phyloP scores from a whole-genome alignment of 1,139 yeast genomes.

The Geotrichum reessii region DNA sequence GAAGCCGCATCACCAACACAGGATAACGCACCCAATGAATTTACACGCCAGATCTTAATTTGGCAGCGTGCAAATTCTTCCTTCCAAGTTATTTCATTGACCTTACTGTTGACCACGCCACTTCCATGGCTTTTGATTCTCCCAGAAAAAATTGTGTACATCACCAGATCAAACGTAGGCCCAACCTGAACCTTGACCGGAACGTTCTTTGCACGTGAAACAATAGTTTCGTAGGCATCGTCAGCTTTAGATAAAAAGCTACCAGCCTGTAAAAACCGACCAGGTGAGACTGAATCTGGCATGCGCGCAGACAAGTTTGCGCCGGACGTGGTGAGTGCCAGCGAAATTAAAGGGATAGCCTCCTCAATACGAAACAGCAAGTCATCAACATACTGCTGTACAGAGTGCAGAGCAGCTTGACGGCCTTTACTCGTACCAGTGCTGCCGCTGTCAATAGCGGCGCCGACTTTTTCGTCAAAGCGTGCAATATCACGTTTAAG shows the following conservation, averaged over 20 bases:
- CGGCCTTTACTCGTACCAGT: not conserved
- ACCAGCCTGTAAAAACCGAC: conserved; percentile 61
- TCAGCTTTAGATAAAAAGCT: conserved; percentile 45
- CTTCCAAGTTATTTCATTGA: conserved; percentile 56
- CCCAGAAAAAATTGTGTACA: conserved; percentile 63
- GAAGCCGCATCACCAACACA: not conserved
- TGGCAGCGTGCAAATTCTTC: conserved; percentile 61
- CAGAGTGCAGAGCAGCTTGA: conserved; percentile 43
- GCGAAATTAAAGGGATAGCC: conserved; percentile 61
- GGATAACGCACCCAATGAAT: conserved; percentile 17
- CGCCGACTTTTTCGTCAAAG: conserved; percentile 49
- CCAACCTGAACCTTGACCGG: conserved; percentile 44
- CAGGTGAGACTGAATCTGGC: conserved; percentile 57
- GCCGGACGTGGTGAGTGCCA: conserved; percentile 67
- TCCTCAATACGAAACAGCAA: conserved; percentile 55
- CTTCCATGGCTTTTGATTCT: conserved; percentile 41
- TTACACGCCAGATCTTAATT: conserved; percentile 40
- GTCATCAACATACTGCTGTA: conserved; percentile 47
- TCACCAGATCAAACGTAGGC: conserved; percentile 53
- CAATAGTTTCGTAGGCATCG: conserved; percentile 7
- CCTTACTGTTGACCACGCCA: conserved; percentile 26
- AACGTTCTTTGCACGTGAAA: conserved; percentile 13
- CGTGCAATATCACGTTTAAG: conserved; percentile 54
- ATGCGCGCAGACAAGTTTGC: conserved; percentile 52
- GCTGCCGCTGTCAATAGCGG: conserved; percentile 12